Conservation (phyloP, 1,284 basidiomycete species). For the Ceratobasidium sp. region DNA sequence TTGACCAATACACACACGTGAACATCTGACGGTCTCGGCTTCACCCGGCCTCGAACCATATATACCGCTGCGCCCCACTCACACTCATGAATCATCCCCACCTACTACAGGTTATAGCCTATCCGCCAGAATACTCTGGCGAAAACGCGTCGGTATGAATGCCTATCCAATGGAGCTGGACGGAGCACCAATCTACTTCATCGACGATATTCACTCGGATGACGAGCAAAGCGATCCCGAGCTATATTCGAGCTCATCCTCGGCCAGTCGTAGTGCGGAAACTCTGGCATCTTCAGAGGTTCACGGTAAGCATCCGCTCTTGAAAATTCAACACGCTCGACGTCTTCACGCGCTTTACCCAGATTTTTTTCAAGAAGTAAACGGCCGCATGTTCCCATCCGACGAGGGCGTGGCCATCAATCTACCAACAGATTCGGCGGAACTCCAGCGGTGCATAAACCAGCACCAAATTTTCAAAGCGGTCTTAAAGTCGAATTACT, state of each 20-base stretch:
- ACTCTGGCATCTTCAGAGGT: conserved; percentile 15
- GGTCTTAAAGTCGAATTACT: background rate
- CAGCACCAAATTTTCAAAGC: background rate
- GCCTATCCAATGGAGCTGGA: background rate
- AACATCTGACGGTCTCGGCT: no score
- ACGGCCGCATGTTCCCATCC: background rate
- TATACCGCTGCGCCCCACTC: no score
- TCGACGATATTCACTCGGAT: background rate
- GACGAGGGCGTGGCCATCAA: no score
- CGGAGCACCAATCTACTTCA: background rate
- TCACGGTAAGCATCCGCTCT: background rate
- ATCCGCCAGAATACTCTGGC: no score
- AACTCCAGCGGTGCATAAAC: background rate
- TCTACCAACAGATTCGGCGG: background rate
- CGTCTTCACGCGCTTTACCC: no score
- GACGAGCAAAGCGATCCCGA: background rate
- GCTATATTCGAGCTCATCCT: background rate
- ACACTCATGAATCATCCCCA: background rate
- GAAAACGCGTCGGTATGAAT: background rate
- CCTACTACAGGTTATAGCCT: background rate
- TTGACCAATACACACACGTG: no score
- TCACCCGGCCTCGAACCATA: no score
- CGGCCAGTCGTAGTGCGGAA: background rate
- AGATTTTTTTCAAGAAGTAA: background rate
- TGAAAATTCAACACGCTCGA: no score